phyloP scores from a whole-genome alignment of 257 asterid species.

The Nicotiana knightiana region DNA sequence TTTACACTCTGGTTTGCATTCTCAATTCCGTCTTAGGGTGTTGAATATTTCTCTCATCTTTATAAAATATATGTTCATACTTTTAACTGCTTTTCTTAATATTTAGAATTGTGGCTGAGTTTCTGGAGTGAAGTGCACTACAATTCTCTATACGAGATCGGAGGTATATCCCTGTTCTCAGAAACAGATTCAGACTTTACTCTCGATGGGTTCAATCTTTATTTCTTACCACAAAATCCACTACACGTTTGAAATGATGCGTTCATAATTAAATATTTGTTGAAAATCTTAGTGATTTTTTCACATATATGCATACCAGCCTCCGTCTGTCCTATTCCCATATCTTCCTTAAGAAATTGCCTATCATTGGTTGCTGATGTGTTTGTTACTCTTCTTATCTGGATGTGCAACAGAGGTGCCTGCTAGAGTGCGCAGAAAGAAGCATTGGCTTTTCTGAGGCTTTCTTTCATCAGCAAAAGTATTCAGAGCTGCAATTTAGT shows the following conservation, averaged over 20 bases:
- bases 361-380: neutral
- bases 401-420: conserved; percentile 60
- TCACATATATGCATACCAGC: neutral
- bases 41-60: neutral
- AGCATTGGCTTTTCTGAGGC: conserved; percentile 69
- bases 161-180: conserved; percentile 43
- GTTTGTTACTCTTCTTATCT: neutral
- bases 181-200: neutral
- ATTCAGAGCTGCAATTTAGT: neutral
- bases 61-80: neutral
- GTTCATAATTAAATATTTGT: neutral
- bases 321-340: neutral
- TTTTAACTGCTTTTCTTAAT: neutral
- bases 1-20: neutral
- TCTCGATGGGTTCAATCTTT: neutral
- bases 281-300: neutral
- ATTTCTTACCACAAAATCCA: neutral
- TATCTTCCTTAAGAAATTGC: neutral
- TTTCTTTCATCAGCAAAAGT: neutral
- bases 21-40: neutral
- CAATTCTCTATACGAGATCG: conserved; percentile 69
- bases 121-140: conserved; percentile 98
- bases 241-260: neutral
- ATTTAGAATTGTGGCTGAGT: conserved; percentile 84
- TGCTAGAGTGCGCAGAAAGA: conserved; percentile 48